Percentiles rank a stretch among this genome's conserved stretches.
Conservation (phyloP, 2,329 filamentous ascomycete species). For the Hypoxylon sp. region DNA sequence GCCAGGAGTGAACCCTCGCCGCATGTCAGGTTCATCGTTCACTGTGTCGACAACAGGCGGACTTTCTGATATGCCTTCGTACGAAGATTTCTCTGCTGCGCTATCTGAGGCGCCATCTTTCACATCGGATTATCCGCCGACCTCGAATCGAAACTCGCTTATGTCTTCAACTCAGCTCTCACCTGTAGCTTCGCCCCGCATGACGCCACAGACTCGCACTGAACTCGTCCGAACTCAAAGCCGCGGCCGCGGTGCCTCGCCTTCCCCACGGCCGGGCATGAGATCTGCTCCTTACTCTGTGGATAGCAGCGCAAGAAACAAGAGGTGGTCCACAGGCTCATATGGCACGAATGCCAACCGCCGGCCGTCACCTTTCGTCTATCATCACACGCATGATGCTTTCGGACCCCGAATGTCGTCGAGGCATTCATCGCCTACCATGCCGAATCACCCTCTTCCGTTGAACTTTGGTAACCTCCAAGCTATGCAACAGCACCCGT, state of each 20-base stretch:
- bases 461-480: constrained; percentile 70
- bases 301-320: constrained; percentile 74
- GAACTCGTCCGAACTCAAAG: constrained; percentile 76
- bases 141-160: constrained; percentile 77
- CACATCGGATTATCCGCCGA: constrained; percentile 75
- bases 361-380: constrained; percentile 73
- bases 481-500: constrained; percentile 69
- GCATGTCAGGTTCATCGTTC: constrained; percentile 81
- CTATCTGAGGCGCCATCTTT: constrained; percentile 78
- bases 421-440: constrained; percentile 66
- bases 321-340: constrained; percentile 84
- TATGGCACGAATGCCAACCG: constrained; percentile 69
- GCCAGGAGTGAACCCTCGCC: constrained; percentile 68
- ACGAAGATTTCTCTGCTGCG: constrained; percentile 78
- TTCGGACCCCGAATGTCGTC: constrained; percentile 72
- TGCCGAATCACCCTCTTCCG: constrained; percentile 64
- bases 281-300: constrained; percentile 80
- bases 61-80: constrained; percentile 77
- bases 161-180: constrained; percentile 80
- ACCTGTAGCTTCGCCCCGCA: constrained; percentile 78
- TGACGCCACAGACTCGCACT: constrained; percentile 72
- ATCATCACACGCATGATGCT: constrained; percentile 72
- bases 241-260: constrained; percentile 76
- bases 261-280: constrained; percentile 77
- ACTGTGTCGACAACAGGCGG: constrained; percentile 77